Conservation (phyloP, 179 eudicot species). For the Gypsophila paniculata region DNA sequence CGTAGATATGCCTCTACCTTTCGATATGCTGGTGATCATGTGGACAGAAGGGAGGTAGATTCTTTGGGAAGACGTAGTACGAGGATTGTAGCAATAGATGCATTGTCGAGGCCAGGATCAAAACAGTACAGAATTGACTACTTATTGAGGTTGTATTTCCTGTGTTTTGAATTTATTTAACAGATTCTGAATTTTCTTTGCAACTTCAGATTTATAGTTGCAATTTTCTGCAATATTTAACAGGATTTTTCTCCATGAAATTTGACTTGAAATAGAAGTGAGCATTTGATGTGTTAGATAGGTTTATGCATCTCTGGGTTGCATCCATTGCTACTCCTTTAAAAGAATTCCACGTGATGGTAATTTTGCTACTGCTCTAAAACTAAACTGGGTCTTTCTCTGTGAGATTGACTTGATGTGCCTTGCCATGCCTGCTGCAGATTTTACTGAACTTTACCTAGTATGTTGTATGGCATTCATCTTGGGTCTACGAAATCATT, state of each 20-base stretch:
- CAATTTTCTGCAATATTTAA: neutral
- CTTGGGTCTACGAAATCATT: neutral
- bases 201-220: neutral
- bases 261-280: neutral
- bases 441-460: conserved; percentile 12
- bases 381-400: neutral
- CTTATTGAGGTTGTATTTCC: conserved; percentile 51
- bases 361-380: neutral
- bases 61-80: conserved; percentile 65
- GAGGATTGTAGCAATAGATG: conserved; percentile 80
- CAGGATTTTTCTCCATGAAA: neutral
- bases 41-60: conserved; percentile 55
- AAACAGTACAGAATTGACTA: conserved; percentile 57
- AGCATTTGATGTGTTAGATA: neutral
- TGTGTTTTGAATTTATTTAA: neutral
- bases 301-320: neutral
- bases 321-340: neutral
- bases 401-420: neutral
- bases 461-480: neutral
- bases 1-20: conserved; percentile 77
- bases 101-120: conserved; percentile 57
- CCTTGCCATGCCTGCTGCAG: neutral
- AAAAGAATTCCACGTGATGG: neutral
- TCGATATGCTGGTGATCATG: conserved; percentile 62
- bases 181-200: neutral